Evolutionary conservation across 257 asterid genomes (phyloP), one percentile per base, ranked within the genome.

Genomic region (Scutellaria galericulata): DNA sequence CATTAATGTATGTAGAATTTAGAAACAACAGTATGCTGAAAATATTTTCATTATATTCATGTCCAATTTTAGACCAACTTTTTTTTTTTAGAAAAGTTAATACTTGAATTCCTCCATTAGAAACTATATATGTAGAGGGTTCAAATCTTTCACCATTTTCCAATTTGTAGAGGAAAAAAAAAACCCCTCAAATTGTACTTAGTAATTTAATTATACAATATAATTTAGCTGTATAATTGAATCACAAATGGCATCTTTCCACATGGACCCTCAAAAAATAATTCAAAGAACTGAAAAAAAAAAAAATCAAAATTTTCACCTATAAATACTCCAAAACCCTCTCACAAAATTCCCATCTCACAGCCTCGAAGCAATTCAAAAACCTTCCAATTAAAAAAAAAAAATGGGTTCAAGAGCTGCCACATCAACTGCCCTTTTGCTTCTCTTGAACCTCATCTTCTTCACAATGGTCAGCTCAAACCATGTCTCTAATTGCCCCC

Each of bases 391-490:
- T 24, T 24, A 2, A 58, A 2, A 58, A 18, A 1, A 20, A 51
- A 45, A 47, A 39, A 70, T 72, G 82, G 82, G 48, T 60, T 72
- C 75, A 57, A 63, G 57, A 53, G 68, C 61, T n/a, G 66, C 68
- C 12, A 9, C 78, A 31, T 4, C 68, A 46, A 55, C 44, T 27
- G 64, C 74, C 62, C 67, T 78, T 44, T 37, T 78, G 63, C 44
- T 78, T 37, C 57, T 78, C 20, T 24, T 78, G 51, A 78, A 73
- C 62, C 14, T 73, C 10, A 44, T 73, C 57, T 68, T 78, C 79
- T 78, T 73, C 79, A 73, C 82, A 60, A 52, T 78, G 75, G 71
- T 78, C 24, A 66, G 47, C 69, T 72, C 82, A 12, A 63, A 53
- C 54, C 6, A 31, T 22, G 61, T 40, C 13, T 40, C 76, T 3